Evolutionary conservation across 1,284 basidiomycete genomes (phyloP).

Genomic region (Schizophyllum amplum): DNA sequence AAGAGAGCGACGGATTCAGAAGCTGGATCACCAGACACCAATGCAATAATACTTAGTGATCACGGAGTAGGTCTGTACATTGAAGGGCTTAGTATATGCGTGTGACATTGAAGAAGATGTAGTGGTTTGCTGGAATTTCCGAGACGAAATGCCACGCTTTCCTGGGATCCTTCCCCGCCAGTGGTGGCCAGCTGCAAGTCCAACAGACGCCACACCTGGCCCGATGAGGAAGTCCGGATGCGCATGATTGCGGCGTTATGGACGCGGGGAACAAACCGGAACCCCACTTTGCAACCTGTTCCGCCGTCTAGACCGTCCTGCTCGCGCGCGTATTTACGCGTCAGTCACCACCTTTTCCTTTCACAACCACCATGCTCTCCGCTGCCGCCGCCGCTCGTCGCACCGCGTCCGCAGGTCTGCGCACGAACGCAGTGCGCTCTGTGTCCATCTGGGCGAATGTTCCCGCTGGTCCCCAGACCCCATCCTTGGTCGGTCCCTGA

Average conservation of each 20-base stretch:
- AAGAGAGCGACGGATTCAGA: too few relatives aligned
- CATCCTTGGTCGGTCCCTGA: constrained; percentile 68
- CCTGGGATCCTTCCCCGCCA: neutral
- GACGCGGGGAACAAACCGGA: neutral
- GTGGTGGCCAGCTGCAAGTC: neutral
- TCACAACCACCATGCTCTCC: constrained; percentile 32
- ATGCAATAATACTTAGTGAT: too few relatives aligned
- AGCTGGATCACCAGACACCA: too few relatives aligned
- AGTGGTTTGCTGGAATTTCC: too few relatives aligned
- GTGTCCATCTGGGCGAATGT: constrained; percentile 81
- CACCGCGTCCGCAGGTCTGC: neutral
- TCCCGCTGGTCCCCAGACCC: constrained; percentile 88
- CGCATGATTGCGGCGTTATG: neutral
- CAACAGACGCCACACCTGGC: neutral
- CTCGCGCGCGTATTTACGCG: constrained; percentile 7
- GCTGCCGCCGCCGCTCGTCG: constrained; percentile 12
- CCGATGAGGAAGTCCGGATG: neutral
- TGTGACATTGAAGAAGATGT: too few relatives aligned
- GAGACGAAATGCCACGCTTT: too few relatives aligned
- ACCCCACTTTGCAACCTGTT: constrained; percentile 2
- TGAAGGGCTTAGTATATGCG: too few relatives aligned
- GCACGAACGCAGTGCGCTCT: constrained; percentile 26
- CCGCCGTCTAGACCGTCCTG: constrained; percentile 7
- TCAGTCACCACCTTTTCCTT: constrained; percentile 13
- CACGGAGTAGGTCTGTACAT: too few relatives aligned